These are phyloP conservation scores for Neurospora tetrasperma DNA, from an alignment of 495 filamentous ascomycete species.

Conservation along the genomic window DNA sequence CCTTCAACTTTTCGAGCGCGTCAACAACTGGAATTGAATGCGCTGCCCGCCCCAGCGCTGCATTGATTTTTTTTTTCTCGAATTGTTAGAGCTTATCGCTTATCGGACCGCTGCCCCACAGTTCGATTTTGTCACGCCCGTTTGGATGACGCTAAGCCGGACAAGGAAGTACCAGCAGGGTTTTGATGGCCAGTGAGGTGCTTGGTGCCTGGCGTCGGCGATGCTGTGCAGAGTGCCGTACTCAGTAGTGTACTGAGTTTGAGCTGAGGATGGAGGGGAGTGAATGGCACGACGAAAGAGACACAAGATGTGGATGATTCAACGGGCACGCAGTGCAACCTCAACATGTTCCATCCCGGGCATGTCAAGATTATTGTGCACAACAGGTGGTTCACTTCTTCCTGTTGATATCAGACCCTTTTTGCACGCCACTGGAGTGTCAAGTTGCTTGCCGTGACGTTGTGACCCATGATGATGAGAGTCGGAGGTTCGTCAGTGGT, in stretches of 20 bases:
- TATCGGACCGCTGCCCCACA: slow-evolving; percentile 9
- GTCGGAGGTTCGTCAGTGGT: background rate
- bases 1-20: background rate
- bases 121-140: background rate
- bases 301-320: background rate
- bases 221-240: too few species aligned
- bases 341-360: background rate
- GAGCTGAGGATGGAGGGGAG: too few species aligned
- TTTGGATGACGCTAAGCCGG: background rate
- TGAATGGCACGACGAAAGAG: background rate
- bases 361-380: slow-evolving; percentile 1
- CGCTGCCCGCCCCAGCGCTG: background rate
- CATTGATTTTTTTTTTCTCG: background rate
- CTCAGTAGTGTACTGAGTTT: too few species aligned
- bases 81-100: slow-evolving; percentile 17
- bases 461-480: background rate
- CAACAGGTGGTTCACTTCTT: background rate
- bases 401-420: background rate
- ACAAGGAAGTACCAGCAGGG: background rate
- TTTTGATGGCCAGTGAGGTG: background rate
- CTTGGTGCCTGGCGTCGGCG: background rate
- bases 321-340: background rate
- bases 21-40: background rate
- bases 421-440: background rate
- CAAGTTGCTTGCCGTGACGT: background rate